Percentiles rank a stretch among this genome's conserved stretches.
phyloP scores from a whole-genome alignment of 2,329 filamentous ascomycete genomes.

The Cladorrhinum sp. region DNA sequence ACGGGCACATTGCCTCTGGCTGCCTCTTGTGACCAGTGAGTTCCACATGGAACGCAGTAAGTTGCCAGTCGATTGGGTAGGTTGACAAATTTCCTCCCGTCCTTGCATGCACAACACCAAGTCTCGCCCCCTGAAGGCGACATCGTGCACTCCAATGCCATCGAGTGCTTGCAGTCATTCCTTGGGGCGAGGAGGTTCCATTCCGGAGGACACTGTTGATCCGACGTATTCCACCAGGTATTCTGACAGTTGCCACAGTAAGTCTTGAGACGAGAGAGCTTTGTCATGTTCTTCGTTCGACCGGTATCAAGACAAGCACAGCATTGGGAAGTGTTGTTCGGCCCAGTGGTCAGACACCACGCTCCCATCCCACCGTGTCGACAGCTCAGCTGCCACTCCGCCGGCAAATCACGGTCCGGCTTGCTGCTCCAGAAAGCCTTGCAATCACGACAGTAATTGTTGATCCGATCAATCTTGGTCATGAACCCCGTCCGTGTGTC shows the following conservation, averaged over 20 bases:
- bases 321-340: neutral
- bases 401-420: neutral
- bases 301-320: neutral
- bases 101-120: slow-evolving; percentile 5
- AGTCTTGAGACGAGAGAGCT: neutral
- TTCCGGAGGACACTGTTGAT: slow-evolving; percentile 3
- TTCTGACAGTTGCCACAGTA: slow-evolving; percentile 2
- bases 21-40: neutral
- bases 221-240: neutral
- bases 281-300: slow-evolving; percentile 1
- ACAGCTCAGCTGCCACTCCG: slow-evolving; percentile 3
- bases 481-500: neutral
- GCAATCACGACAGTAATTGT: neutral
- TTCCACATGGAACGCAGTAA: neutral
- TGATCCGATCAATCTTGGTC: neutral
- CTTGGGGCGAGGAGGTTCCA: neutral
- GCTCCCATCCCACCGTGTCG: neutral
- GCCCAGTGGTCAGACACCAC: neutral
- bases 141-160: slow-evolving; percentile 1
- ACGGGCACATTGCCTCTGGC: neutral
- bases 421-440: neutral
- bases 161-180: slow-evolving; percentile 4
- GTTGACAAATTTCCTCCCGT: neutral
- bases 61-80: neutral
- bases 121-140: neutral